Evolutionary conservation across 1,139 yeast species (phyloP), one percentile per base, ranked within the genome.

Genomic region (Kodamaea sp.): DNA sequence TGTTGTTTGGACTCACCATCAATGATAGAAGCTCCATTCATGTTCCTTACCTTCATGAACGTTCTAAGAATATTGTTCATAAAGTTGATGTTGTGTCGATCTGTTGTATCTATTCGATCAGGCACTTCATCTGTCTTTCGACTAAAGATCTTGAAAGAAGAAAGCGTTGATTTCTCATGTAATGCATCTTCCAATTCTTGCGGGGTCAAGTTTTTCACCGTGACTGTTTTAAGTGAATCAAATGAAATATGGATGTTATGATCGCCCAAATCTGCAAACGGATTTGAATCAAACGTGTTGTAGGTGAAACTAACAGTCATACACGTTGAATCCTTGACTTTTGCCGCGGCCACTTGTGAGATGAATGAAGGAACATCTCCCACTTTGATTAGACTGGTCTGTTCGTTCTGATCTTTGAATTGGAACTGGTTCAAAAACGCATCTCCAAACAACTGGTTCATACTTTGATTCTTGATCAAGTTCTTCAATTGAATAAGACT

Each of bases 241-340:
- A 69, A 65, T 1, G 65, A 49, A 8, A 67, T 43, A 0, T 38
- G 34, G 6, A 65, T 52, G 4, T 15, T 15, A 28, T 61, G 58
- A 1, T 50, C 57, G 1, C 43, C 45, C 2, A 63, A 35, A n/a
- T 58, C 49, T 4, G 47, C 40, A 41, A 70, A 66, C 1, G 72
- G 70, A 34, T 67, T 60, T 6, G 60, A 43, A 10, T 66, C 68
- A 41, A 55, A 60, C 1, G 70, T 57, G 37, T 60, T 61, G 44
- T 55, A 69, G 5, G 54, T 55, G 41, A 66, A 65, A 0, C 71
- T 58, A 5, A 69, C 34, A 0, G 75, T 67, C 52, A 71, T 47
- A 42, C 74, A 69, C 0, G 69, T 61, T 6, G 36, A 24, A 6
- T 39, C 8, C 4, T 26, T 28, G 24, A 11, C 27, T 9, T 9